Evolutionary conservation across 176 grass and related monocot species (phyloP).

Genomic region (Avena atlantica): DNA sequence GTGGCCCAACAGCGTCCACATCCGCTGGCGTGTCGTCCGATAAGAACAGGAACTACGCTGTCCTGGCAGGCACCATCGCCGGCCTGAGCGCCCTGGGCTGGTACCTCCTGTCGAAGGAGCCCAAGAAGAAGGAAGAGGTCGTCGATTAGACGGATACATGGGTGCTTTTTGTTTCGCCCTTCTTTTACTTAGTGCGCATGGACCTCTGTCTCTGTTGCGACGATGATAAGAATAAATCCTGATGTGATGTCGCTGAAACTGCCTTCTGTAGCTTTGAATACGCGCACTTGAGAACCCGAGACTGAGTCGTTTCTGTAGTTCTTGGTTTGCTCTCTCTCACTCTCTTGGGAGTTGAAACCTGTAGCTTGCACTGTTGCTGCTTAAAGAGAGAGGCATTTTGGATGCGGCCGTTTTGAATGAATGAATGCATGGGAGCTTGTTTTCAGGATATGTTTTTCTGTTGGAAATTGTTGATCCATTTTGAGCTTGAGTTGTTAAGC

Average conservation of each 20-base stretch:
- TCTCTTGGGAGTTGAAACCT: not conserved
- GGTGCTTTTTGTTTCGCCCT: not conserved
- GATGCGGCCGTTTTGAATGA: not conserved
- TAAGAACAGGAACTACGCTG: conserved; percentile 59
- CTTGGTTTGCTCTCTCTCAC: too few species aligned
- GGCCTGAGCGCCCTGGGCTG: conserved; percentile 68
- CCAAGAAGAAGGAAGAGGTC: conserved; percentile 74
- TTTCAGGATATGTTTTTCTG: too few species aligned
- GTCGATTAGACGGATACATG: conserved; percentile 31
- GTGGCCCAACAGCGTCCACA: conserved; percentile 39
- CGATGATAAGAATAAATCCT: conserved; percentile 46
- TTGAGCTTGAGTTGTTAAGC: too few species aligned
- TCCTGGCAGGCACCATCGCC: conserved; percentile 68
- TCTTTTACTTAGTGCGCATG: conserved; percentile 40
- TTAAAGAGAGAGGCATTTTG: not conserved
- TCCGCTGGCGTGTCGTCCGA: conserved; percentile 45
- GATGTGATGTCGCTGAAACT: not conserved
- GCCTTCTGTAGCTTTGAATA: not conserved
- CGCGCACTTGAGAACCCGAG: not conserved
- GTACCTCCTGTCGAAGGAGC: conserved; percentile 80
- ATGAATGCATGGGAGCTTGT: too few species aligned
- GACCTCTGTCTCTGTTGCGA: not conserved
- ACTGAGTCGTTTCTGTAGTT: not conserved
- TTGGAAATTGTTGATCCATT: too few species aligned
- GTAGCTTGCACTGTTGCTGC: not conserved